A percentile compares a stretch with the other conserved stretches of the same genome.
Conservation (phyloP, 176 grass and related monocot genomes). For the Tuctoria greenei region DNA sequence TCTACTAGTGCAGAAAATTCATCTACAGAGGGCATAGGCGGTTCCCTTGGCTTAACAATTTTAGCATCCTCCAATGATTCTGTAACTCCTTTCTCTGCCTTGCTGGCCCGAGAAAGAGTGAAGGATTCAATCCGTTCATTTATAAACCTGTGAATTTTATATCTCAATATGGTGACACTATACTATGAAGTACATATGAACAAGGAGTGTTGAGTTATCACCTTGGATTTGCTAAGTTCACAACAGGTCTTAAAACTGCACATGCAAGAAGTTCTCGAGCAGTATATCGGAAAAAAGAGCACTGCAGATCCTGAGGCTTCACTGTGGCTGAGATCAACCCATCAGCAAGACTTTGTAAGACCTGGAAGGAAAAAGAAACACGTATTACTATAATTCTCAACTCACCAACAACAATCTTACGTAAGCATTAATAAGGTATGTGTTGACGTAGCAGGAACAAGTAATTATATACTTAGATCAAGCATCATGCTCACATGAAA, state of each 20-base stretch:
- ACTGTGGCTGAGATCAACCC: slow-evolving; percentile 69
- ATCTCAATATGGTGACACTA: slow-evolving; percentile 23
- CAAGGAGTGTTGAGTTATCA: slow-evolving; percentile 35
- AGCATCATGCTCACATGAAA: slow-evolving; percentile 14
- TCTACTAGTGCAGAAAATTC: slow-evolving; percentile 75
- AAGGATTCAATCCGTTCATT: slow-evolving; percentile 94
- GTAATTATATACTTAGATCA: slow-evolving; percentile 3
- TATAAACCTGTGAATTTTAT: slow-evolving; percentile 79
- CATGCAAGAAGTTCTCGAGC: slow-evolving; percentile 89
- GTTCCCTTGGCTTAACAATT: slow-evolving; percentile 52
- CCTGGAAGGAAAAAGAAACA: slow-evolving; percentile 47
- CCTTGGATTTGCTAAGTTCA: slow-evolving; percentile 95
- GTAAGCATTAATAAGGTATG: slow-evolving; percentile 11
- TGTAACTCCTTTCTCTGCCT: slow-evolving; percentile 53
- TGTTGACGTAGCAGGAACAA: slow-evolving; percentile 22
- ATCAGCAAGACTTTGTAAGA: slow-evolving; percentile 77
- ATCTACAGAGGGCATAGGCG: slow-evolving; percentile 65
- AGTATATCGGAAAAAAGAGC: slow-evolving; percentile 78
- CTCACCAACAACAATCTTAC: slow-evolving; percentile 30
- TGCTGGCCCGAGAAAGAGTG: slow-evolving; percentile 65
- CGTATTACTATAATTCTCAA: slow-evolving; percentile 2
- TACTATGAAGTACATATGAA: slow-evolving; percentile 18
- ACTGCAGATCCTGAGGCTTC: slow-evolving; percentile 72
- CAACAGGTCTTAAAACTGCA: slow-evolving; percentile 76
- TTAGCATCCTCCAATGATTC: slow-evolving; percentile 43